Conservation (phyloP, 106 monocot genomes). For the Alisma plantagoaquatica region DNA sequence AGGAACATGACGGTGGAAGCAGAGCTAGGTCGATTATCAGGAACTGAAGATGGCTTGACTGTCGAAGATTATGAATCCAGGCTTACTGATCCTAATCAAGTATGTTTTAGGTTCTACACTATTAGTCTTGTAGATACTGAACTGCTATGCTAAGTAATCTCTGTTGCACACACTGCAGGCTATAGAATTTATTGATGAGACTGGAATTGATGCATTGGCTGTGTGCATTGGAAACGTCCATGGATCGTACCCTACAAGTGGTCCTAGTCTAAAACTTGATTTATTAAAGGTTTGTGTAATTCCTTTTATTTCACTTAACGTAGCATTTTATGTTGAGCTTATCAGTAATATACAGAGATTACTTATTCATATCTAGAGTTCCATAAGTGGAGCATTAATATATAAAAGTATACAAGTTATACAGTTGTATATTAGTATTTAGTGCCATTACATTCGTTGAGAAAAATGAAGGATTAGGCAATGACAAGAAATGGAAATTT, state of each 20-base stretch:
- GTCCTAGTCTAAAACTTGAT: constrained; percentile 78
- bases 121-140: no score
- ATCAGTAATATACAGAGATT: neutral
- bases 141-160: neutral
- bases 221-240: constrained; percentile 98
- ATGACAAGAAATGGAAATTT: no score
- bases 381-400: neutral
- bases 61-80: constrained; percentile 92
- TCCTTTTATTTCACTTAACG: neutral
- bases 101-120: constrained; percentile 12
- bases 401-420: neutral
- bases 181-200: constrained; percentile 72
- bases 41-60: constrained; percentile 85
- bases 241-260: constrained; percentile 76
- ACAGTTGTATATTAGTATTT: neutral
- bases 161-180: constrained; percentile 40
- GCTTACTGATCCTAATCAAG: constrained; percentile 72
- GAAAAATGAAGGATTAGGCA: no score
- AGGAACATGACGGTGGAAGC: constrained; percentile 79
- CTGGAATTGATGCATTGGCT: constrained; percentile 79
- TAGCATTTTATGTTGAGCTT: neutral
- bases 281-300: constrained; percentile 64
- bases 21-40: constrained; percentile 89
- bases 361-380: neutral
- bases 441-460: no score